These are phyloP conservation scores for Fonsecaea monophora DNA, from an alignment of 2,329 filamentous ascomycete genomes.

Conservation along the genomic window DNA sequence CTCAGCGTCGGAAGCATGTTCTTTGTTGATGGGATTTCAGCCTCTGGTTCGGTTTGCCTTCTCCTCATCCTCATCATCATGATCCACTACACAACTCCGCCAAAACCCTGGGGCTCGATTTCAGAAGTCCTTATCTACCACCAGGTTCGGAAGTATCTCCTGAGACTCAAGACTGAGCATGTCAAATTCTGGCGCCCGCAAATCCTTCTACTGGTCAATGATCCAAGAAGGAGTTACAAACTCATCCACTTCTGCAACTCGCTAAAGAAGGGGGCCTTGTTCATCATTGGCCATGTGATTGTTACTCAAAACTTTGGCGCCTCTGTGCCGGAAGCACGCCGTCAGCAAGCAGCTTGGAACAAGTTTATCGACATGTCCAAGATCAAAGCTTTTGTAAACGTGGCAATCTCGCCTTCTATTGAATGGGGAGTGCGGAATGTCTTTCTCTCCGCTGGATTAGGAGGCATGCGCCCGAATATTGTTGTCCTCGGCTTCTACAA, in stretches of 20 bases:
- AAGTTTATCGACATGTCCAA: constrained; percentile 85
- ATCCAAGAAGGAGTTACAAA: constrained; percentile 79
- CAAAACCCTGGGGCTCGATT: constrained; percentile 82
- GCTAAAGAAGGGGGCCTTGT: constrained; percentile 83
- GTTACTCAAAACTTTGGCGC: constrained; percentile 81
- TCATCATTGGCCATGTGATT: constrained; percentile 86
- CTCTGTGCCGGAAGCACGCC: constrained; percentile 79
- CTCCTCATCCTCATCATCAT: constrained; percentile 79
- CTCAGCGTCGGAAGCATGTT: constrained; percentile 84
- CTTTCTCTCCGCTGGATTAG: constrained; percentile 79
- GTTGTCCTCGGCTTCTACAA: constrained; percentile 82
- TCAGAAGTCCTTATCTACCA: constrained; percentile 88
- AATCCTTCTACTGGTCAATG: constrained; percentile 82
- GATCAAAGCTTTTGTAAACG: constrained; percentile 88
- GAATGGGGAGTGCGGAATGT: constrained; percentile 87
- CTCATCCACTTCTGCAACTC: constrained; percentile 92
- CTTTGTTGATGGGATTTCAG: constrained; percentile 84
- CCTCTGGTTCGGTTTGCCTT: constrained; percentile 74
- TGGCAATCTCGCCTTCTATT: constrained; percentile 79
- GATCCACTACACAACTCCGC: constrained; percentile 84
- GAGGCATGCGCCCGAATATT: constrained; percentile 89
- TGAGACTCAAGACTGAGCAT: constrained; percentile 83
- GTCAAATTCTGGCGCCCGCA: constrained; percentile 95
- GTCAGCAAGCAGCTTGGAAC: constrained; percentile 82
- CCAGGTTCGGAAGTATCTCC: constrained; percentile 84